phyloP scores from a whole-genome alignment of 192 early-diverging fungal species.

The Coemansia sp. region DNA sequence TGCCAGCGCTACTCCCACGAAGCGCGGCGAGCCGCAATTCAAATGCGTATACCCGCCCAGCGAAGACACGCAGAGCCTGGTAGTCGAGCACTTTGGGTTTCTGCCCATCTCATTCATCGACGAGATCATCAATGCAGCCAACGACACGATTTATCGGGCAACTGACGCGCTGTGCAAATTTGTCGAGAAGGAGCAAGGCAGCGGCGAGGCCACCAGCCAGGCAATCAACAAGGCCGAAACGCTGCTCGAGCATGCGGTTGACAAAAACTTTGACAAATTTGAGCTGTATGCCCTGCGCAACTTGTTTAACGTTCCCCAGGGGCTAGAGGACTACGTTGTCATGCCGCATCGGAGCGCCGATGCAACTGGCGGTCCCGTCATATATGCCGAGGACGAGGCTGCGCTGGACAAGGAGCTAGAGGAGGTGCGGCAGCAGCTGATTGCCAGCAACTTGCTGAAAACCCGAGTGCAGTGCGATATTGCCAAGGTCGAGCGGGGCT shows the following conservation, averaged over 20 bases:
- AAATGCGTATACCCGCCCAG: slow-evolving; percentile 48
- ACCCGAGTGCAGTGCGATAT: slow-evolving; percentile 23
- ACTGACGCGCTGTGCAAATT: slow-evolving; percentile 65
- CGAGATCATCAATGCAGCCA: slow-evolving; percentile 74
- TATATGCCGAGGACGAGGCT: slow-evolving; percentile 41
- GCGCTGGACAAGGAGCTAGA: slow-evolving; percentile 38
- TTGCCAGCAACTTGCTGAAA: slow-evolving; percentile 31
- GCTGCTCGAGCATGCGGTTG: slow-evolving; percentile 70
- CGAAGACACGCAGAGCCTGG: slow-evolving; percentile 42
- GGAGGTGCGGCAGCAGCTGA: slow-evolving; percentile 27
- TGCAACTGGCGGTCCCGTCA: background rate
- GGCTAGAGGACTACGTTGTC: slow-evolving; percentile 35
- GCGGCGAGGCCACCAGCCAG: slow-evolving; percentile 44
- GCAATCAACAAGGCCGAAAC: slow-evolving; percentile 73
- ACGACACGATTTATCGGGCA: slow-evolving; percentile 68
- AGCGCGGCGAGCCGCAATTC: slow-evolving; percentile 23
- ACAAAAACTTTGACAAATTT: slow-evolving; percentile 79
- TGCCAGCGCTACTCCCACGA: slow-evolving; percentile 35
- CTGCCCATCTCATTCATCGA: slow-evolving; percentile 75
- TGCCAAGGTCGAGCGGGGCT: slow-evolving; percentile 25
- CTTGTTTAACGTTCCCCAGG: slow-evolving; percentile 64
- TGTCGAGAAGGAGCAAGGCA: slow-evolving; percentile 58
- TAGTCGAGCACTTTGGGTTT: slow-evolving; percentile 80
- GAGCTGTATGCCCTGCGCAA: slow-evolving; percentile 74
- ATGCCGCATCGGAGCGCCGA: slow-evolving; percentile 32